Evolutionary conservation across 257 asterid species (phyloP), one percentile per base, ranked within the genome.

Genomic region (Anisodus acutangulus): DNA sequence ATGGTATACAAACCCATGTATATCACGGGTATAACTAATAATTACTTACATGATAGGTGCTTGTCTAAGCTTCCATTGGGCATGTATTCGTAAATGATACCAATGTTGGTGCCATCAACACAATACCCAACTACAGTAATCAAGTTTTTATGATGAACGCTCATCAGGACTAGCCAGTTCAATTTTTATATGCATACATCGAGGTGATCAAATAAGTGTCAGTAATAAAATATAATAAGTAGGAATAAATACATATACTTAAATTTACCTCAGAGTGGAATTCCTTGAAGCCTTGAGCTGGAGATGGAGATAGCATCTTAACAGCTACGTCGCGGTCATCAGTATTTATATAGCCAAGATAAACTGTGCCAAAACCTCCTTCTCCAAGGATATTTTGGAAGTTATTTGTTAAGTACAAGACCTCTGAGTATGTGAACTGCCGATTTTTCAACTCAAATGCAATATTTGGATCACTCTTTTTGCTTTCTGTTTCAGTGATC

Each of bases 321-420:
- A 85, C 85, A 31, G 87, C 85, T 0, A 85, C 82, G 39, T 81
- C 82, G 45, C 45, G 37, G 6, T 69, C 69, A 54, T 70, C 85
- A 6, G 1, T 13, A 12, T 55, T 51, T 45, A 81, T n/a, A 71
- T 22, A 81, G 39, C 85, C 87, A 71, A 79, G 85, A 55, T 85
- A 85, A 17, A 85, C 85, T 26, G 66, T 85, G 1, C 87, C 85
- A 71, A 85, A 85, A 39, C 87, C 85, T 59, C 87, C 87, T 58
- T 81, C 70, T 4, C 87, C 87, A 35, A 85, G 53, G 6, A 80
- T 45, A 69, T 54, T 81, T 63, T 85, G 55, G 49, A 85, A 80
- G 79, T 85, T 85, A 37, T 81, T 85, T 47, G 87, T 85, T 3
- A 85, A 57, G 39, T 35, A 6, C 37, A 85, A 58, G 0, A 85